Evolutionary conservation across 306 rosid genomes (phyloP).

Genomic region (Rosa rugosa): DNA sequence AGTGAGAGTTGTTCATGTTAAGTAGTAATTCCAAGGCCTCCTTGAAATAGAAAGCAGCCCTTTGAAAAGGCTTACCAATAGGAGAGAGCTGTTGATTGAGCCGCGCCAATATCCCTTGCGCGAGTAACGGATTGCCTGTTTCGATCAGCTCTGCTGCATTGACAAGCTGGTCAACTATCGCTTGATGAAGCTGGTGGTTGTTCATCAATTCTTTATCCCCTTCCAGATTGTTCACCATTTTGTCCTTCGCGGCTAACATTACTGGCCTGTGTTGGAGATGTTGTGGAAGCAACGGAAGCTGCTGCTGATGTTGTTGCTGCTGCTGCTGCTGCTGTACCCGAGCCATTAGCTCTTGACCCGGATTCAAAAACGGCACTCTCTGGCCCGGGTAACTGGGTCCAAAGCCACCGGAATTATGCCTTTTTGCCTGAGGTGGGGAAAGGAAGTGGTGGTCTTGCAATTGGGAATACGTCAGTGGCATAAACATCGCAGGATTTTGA

Average conservation of each 20-base stretch:
- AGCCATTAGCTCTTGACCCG: slow-evolving; percentile 48
- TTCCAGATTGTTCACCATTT: slow-evolving; percentile 43
- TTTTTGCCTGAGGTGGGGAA: slow-evolving; percentile 56
- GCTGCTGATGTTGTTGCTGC: slow-evolving; percentile 52
- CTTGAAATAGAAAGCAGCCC: slow-evolving; percentile 91
- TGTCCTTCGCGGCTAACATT: slow-evolving; percentile 46
- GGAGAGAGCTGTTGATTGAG: slow-evolving; percentile 99
- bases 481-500: slow-evolving; percentile 48
- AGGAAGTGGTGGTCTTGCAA: slow-evolving; percentile 59
- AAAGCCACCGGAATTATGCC: slow-evolving; percentile 47
- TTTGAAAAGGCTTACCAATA: slow-evolving; percentile 82
- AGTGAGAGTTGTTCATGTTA: slow-evolving; percentile 27
- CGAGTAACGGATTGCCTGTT: slow-evolving; percentile 75
- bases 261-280: slow-evolving; percentile 56
- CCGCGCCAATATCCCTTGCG: slow-evolving; percentile 99
- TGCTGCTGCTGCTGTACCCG: slow-evolving; percentile 49
- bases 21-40: slow-evolving; percentile 76
- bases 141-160: slow-evolving; percentile 85
- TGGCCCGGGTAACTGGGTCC: slow-evolving; percentile 46
- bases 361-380: slow-evolving; percentile 41
- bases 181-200: slow-evolving; percentile 72
- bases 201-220: slow-evolving; percentile 47
- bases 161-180: slow-evolving; percentile 62
- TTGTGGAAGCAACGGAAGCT: slow-evolving; percentile 59
- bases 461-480: slow-evolving; percentile 58